These are phyloP conservation scores for Flaveria linearis DNA, from an alignment of 129 eudicot species.

Conservation along the genomic window DNA sequence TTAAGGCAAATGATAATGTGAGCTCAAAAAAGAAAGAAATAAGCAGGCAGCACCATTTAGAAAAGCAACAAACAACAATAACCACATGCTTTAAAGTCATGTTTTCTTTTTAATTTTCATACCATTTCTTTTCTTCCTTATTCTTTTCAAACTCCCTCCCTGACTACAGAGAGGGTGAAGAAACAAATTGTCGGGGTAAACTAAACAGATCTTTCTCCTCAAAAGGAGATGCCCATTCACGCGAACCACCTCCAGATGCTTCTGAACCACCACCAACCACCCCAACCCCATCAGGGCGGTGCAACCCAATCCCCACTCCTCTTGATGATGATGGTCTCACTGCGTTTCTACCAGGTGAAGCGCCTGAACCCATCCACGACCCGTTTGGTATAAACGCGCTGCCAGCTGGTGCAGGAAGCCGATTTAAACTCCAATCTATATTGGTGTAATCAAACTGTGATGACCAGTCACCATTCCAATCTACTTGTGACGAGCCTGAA, in stretches of 20 bases:
- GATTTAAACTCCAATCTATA: slow-evolving; percentile 84
- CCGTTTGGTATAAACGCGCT: slow-evolving; percentile 41
- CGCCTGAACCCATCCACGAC: slow-evolving; percentile 51
- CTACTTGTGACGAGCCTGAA: slow-evolving; percentile 62
- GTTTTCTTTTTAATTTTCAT: slow-evolving; percentile 4
- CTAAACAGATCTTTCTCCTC: slow-evolving; percentile 87
- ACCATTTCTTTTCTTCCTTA: slow-evolving; percentile 21
- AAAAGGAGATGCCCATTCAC: slow-evolving; percentile 92
- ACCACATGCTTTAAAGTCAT: slow-evolving; percentile 42
- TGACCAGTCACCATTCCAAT: slow-evolving; percentile 63
- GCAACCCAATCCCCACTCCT: slow-evolving; percentile 33
- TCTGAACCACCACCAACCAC: slow-evolving; percentile 41
- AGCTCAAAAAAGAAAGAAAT: neutral
- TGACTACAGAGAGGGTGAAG: slow-evolving; percentile 68
- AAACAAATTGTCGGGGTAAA: slow-evolving; percentile 82
- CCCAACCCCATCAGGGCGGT: slow-evolving; percentile 42
- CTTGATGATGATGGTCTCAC: slow-evolving; percentile 45
- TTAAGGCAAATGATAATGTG: neutral
- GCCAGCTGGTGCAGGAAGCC: slow-evolving; percentile 35
- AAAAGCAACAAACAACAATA: slow-evolving; percentile 47
- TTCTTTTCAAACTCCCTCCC: slow-evolving; percentile 27
- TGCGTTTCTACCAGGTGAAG: slow-evolving; percentile 38
- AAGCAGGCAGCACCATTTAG: neutral
- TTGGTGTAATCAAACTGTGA: slow-evolving; percentile 65
- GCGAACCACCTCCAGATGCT: slow-evolving; percentile 53